Conservation (phyloP, 1,139 yeast species). For the Arxiozyma heterogenica region DNA sequence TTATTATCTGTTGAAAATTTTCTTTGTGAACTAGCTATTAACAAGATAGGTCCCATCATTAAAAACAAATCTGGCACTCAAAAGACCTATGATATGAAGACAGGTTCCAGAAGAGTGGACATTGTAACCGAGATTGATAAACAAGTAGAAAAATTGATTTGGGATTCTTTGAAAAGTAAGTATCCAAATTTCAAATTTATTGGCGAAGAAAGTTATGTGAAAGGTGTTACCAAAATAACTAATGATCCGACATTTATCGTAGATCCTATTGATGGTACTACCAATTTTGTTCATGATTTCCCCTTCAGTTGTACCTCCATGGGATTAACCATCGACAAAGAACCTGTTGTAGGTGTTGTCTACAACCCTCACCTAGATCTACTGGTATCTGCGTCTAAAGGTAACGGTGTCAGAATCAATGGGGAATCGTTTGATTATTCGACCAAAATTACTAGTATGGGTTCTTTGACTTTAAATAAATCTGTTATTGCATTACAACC, state of each 20-base stretch:
- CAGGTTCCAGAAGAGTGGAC: conserved; percentile 40
- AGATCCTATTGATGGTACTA: conserved; percentile 56
- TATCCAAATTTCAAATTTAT: conserved; percentile 45
- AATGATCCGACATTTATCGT: conserved; percentile 52
- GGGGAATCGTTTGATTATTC: conserved; percentile 35
- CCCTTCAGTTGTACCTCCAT: conserved; percentile 53
- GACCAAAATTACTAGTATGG: conserved; percentile 23
- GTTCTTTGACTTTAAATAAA: conserved; percentile 37
- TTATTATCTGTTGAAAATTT: conserved; percentile 18
- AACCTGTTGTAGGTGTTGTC: conserved; percentile 50
- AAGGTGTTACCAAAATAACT: conserved; percentile 39
- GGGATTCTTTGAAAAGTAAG: conserved; percentile 30
- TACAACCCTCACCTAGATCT: conserved; percentile 47
- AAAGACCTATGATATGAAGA: conserved; percentile 43
- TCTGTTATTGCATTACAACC: conserved; percentile 52
- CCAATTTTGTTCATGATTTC: conserved; percentile 50
- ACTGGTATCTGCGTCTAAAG: conserved; percentile 43
- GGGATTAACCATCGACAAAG: conserved; percentile 42
- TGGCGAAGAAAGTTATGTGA: conserved; percentile 51
- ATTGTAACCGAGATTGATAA: conserved; percentile 52
- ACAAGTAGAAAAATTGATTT: conserved; percentile 45
- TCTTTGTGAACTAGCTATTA: conserved; percentile 19
- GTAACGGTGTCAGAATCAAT: conserved; percentile 45
- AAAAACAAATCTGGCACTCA: conserved; percentile 43
- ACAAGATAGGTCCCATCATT: conserved; percentile 40